Percentiles rank a stretch among this genome's conserved stretches.
phyloP scores from a whole-genome alignment of 768 basidiomycete species.

The Clitopilus passeckerianus region DNA sequence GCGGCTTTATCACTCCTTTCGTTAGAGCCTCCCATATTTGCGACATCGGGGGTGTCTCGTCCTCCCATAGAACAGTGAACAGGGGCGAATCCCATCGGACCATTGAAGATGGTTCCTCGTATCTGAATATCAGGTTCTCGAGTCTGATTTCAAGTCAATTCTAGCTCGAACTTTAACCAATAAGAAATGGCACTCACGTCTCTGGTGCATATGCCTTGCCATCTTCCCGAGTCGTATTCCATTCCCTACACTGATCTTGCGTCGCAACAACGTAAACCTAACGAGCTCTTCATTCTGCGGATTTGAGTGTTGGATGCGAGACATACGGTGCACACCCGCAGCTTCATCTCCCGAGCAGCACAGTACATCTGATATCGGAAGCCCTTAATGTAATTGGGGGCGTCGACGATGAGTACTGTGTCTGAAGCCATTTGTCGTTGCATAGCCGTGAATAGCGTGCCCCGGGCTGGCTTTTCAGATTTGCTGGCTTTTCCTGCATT shows the following conservation, averaged over 20 bases:
- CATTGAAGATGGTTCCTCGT: conserved; percentile 96
- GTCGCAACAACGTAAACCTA: conserved; percentile 76
- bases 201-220: conserved; percentile 52
- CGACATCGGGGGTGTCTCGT: conserved; percentile 56
- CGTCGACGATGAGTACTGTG: conserved; percentile 85
- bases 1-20: conserved; percentile 76
- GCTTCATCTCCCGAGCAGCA: conserved; percentile 82
- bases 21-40: conserved; percentile 81
- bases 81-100: conserved; percentile 98
- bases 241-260: conserved; percentile 68
- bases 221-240: conserved; percentile 58
- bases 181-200: conserved; percentile 51
- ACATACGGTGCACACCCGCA: conserved; percentile 83
- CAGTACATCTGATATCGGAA: conserved; percentile 99
- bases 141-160: conserved; percentile 40
- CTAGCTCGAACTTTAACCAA: not conserved
- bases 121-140: conserved; percentile 82
- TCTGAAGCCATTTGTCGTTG: conserved; percentile 68
- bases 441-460: conserved; percentile 75
- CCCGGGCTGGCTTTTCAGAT: conserved; percentile 87
- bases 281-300: conserved; percentile 9
- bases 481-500: conserved; percentile 49
- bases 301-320: not conserved
- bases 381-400: conserved; percentile 96
- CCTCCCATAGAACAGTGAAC: conserved; percentile 78